Evolutionary conservation across 1,139 yeast genomes (phyloP), one percentile per base, ranked within the genome.

Genomic region (Saccharomyces pastorianus): DNA sequence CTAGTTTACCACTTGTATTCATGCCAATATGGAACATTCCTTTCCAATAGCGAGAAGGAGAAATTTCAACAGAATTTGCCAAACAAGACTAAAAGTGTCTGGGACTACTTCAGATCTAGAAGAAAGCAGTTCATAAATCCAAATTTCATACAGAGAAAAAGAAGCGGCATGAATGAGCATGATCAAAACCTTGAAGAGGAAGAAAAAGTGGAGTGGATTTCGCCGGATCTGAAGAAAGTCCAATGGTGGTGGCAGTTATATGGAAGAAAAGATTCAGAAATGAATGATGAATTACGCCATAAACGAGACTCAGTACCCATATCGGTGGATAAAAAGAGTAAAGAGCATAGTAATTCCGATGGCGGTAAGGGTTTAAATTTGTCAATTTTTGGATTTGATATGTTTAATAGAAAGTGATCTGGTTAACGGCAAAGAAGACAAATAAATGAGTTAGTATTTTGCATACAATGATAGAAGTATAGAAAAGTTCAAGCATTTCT

Each of bases 21-120:
- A 1, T 90, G 98, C 66, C 99, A 93, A 68, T 93, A 90, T 69
- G 99, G 99, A 2, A 83, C 96, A 0, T 93, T 93, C 64, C 70
- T 95, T 51, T 83, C 81, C 63, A 87, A 93, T 65, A 78, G 80
- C 44, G 96, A 93, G 65, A 70, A 74, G 50, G 96, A 89, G 58
- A 70, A 83, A 47, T 64, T 73, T 8, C 71, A 70, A 29, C 71
- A 75, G 27, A 67, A 75, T 13, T 71, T 80, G 0, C 68, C 64
- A 7, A 66, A 72, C 1, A 73, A 76, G 14, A 88, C 97, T 0
- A 76, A 88, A 23, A 84, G 95, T 11, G 96, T 87, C 1, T 93
- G 99, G 99, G 96, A 90, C 70, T 90, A 93, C 66, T 93, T 93
- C 73, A 75, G 82, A 55, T 87, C 96, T 2, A 74, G 96, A 34